A percentile compares a stretch with the other conserved stretches of the same genome.
These are phyloP conservation scores for Zoysia matrella DNA, from an alignment of 202 grass and related monocot genomes.

Conservation along the genomic window DNA sequence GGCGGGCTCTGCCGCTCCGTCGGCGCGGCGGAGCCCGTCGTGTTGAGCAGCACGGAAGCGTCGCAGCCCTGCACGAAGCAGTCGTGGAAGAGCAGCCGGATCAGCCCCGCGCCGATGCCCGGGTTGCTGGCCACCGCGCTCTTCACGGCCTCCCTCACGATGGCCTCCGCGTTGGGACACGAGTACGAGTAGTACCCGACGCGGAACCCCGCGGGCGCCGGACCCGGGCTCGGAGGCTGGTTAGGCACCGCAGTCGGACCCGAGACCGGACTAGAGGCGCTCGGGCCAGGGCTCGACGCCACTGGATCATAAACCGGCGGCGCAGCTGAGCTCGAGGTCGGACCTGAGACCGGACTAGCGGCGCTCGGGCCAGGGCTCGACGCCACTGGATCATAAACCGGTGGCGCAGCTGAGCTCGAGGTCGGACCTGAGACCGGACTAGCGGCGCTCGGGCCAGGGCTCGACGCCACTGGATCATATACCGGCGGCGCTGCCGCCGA, in stretches of 20 bases:
- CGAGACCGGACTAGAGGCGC: not conserved
- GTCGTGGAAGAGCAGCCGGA: not conserved
- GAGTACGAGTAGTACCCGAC: conserved; percentile 35
- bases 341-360: too few relatives aligned
- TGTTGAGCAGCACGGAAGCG: conserved; percentile 62
- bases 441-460: too few relatives aligned
- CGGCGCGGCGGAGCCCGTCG: conserved; percentile 6
- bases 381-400: too few relatives aligned
- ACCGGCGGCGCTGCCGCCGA: too few relatives aligned
- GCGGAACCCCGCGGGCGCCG: not conserved
- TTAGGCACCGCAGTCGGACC: not conserved
- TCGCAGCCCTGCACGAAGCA: conserved; percentile 69
- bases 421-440: too few relatives aligned
- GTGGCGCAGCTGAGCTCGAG: too few relatives aligned
- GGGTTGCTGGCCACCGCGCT: conserved; percentile 20
- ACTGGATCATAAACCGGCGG: too few relatives aligned
- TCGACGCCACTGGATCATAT: too few relatives aligned
- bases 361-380: too few relatives aligned
- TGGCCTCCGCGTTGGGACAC: conserved; percentile 38
- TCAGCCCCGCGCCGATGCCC: conserved; percentile 26
- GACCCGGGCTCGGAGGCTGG: not conserved
- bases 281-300: too few relatives aligned
- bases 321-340: too few relatives aligned
- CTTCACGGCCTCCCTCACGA: conserved; percentile 33
- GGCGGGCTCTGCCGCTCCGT: conserved; percentile 52